Base-by-base conservation (phyloP, 192 early-diverging fungal genomes). In the Podila epicladia region DNA sequence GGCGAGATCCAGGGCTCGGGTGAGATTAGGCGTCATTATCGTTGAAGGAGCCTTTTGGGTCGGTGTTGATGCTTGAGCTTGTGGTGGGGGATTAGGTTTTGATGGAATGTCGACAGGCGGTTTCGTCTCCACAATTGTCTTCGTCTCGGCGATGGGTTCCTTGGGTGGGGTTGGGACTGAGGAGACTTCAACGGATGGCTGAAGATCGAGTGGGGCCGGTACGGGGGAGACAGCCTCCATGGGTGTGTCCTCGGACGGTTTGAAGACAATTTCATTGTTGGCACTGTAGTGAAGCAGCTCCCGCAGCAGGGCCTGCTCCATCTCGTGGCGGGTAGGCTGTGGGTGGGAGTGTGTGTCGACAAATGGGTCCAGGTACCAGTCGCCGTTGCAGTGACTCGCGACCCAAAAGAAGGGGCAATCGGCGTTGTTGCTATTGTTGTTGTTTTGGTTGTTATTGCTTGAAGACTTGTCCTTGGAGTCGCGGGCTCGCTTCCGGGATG, bases 271-370 rank as follows among this genome's bases (percentile, higher is more conserved):
- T n/a, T 26, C n/a, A 7, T 24, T 55, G 53, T 26, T 55, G 19
- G 20, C 17, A 26, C n/a, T 22, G 53, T 55, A 55, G 20, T 26
- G 19, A 17, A 20, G 20, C 20, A 55, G 22, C 53, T 55, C 53
- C 22, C 24, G 19, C 9, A 22, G 20, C 24, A 55, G n/a, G 53
- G 53, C 53, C 53, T 55, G 53, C 24, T 55, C 53, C 53, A 55
- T 55, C 53, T 55, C 53, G 22, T 22, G 53, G n/a, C 53, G 53
- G 53, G 53, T 55, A 26, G 53, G 53, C 24, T 55, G 53, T 55
- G 53, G 53, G 24, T 55, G 53, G 53, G 53, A 55, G 53, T 55
- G 53, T n/a, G 20, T 55, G 53, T 55, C 53, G 53, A 55, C 53
- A 55, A 22, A 55, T 8, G 53, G 53, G 17, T 55, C 53, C 53